Conservation (phyloP, 768 basidiomycete species). For the Macrolepiota albuminosa region DNA sequence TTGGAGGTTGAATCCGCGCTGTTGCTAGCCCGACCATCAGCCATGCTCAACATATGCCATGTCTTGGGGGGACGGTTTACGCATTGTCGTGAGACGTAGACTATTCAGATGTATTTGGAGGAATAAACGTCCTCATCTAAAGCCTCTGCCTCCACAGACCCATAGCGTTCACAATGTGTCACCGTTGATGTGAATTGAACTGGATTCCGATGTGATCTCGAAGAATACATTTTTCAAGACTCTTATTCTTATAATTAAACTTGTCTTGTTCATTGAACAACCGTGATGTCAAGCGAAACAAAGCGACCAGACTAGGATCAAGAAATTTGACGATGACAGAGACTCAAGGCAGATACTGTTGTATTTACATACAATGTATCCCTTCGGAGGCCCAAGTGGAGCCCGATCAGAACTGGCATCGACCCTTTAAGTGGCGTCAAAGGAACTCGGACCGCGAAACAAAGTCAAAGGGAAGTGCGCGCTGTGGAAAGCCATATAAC, state of each 20-base stretch:
- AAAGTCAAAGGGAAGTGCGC: background rate
- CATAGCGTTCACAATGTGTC: background rate
- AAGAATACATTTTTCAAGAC: background rate
- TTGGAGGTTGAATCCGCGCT: background rate
- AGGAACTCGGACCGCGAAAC: constrained; percentile 4
- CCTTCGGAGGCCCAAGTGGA: background rate
- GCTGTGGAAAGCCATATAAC: background rate
- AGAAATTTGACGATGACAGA: background rate
- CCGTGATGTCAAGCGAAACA: background rate
- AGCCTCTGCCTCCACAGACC: background rate
- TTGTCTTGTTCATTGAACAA: background rate
- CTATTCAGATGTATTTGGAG: background rate
- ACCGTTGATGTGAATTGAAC: background rate
- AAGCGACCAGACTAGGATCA: background rate
- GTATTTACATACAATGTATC: background rate
- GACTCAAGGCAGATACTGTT: background rate
- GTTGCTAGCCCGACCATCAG: background rate
- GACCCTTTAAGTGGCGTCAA: constrained; percentile 4
- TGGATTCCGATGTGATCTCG: background rate
- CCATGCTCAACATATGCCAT: background rate
- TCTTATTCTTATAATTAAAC: background rate
- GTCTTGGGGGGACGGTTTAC: background rate
- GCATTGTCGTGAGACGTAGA: background rate
- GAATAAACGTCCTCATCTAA: background rate
- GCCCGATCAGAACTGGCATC: constrained; percentile 1